Base-by-base conservation (phyloP, 768 basidiomycete genomes). In the Russula ochroleuca region DNA sequence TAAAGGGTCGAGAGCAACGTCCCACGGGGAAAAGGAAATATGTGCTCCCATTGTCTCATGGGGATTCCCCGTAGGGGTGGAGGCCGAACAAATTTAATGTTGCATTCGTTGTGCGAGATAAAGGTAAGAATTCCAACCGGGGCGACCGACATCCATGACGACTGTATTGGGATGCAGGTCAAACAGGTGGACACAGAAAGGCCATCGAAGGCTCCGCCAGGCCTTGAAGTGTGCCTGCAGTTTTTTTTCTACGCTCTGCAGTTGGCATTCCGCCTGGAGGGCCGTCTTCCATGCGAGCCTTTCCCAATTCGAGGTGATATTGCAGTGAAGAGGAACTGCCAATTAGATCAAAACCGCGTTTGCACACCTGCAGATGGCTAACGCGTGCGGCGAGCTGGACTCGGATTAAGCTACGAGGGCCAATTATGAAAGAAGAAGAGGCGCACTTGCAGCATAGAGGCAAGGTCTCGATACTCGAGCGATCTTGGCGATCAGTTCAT, bases 281-380 rank as follows among this genome's bases (percentile, higher is more conserved):
- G 23, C 50, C 51, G 31, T 58, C 62, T 14, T 58, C 23, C 62
- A 63, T 63, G 10, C 35, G 14, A 1, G 33, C 49, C 14, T 31
- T 57, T 41, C 47, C 55, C 6, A 57, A 31, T 23, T 57, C 61
- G 38, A 57, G 54, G 48, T 57, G 61, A 50, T 63, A 58, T 19
- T 52, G 50, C 25, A 63, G n/a, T 17, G 47, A 59, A 63, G 50
- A 45, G 5, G 62, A 59, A 38, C 2, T 38, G 6, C 21, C 19
- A 13, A 63, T 28, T 5, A 63, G n/a, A 45, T 53, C n/a, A 5
- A 35, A n/a, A 21, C 58, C 38, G 25, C 43, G 23, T 25, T 35
- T 58, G 57, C 57, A 58, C 41, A 63, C 57, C 57, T 63, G n/a
- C n/a, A n/a, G n/a, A n/a, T n/a, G n/a, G n/a, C n/a, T n/a, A 28